These are phyloP conservation scores for Logfia minima DNA, from an alignment of 129 eudicot genomes.

Conservation along the genomic window DNA sequence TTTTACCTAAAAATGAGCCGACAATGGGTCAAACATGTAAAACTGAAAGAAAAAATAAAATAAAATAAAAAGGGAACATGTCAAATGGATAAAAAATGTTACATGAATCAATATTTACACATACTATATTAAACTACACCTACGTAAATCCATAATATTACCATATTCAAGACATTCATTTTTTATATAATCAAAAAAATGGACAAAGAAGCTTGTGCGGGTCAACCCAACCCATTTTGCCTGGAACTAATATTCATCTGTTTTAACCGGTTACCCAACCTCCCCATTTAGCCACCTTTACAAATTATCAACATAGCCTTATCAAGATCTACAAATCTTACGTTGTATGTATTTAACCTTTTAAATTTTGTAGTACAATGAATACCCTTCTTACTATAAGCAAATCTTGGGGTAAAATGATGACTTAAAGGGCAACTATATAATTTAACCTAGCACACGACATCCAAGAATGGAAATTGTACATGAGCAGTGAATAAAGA, in stretches of 20 bases:
- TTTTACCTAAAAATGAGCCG: not conserved
- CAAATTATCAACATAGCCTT: not conserved
- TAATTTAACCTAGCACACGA: conserved; percentile 1
- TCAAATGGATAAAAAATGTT: not conserved
- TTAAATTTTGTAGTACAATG: not conserved
- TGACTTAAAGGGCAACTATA: not conserved
- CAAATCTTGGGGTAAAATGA: not conserved
- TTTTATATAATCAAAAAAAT: not conserved
- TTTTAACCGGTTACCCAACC: not conserved
- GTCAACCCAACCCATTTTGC: no score
- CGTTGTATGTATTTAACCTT: no score
- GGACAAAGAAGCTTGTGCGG: not conserved
- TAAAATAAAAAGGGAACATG: not conserved
- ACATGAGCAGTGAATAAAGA: not conserved
- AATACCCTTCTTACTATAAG: not conserved
- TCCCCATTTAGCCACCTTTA: not conserved
- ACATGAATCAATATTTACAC: not conserved
- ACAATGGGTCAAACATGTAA: not conserved
- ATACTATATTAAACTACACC: not conserved
- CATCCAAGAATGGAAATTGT: not conserved
- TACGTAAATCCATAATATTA: not conserved
- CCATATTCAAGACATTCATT: not conserved
- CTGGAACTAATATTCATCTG: no score
- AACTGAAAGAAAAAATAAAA: not conserved
- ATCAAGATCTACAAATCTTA: conserved; percentile 2